Conservation (phyloP, 2,329 filamentous ascomycete genomes). For the Aureobasidium sp. region DNA sequence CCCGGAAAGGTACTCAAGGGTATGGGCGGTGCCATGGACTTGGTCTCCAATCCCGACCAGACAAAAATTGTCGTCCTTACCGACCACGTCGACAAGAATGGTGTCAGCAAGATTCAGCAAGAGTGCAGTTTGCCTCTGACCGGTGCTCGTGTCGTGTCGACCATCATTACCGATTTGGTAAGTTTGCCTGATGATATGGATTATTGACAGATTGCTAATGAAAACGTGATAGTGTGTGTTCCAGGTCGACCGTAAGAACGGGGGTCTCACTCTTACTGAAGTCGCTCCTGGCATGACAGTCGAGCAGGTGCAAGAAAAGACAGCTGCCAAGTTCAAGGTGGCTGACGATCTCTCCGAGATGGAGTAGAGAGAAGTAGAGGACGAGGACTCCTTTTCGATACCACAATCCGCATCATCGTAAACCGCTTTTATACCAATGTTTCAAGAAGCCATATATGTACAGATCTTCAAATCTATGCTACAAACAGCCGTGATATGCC, state of each 20-base stretch:
- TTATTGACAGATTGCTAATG: neutral
- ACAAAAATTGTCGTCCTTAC: slow-evolving; percentile 96
- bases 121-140: slow-evolving; percentile 94
- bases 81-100: slow-evolving; percentile 96
- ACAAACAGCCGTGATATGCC: neutral
- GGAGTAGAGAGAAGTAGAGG: slow-evolving; percentile 24
- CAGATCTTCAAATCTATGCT: neutral
- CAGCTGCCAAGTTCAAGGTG: slow-evolving; percentile 58
- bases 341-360: slow-evolving; percentile 50
- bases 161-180: slow-evolving; percentile 76
- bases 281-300: slow-evolving; percentile 60
- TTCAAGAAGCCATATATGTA: neutral
- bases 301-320: slow-evolving; percentile 62
- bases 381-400: neutral
- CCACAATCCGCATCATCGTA: neutral
- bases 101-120: slow-evolving; percentile 86
- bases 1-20: slow-evolving; percentile 80
- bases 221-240: slow-evolving; percentile 50
- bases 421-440: neutral
- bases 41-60: slow-evolving; percentile 74
- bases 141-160: slow-evolving; percentile 74
- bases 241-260: slow-evolving; percentile 55
- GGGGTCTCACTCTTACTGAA: slow-evolving; percentile 59
- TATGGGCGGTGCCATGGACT: slow-evolving; percentile 89
- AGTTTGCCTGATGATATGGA: neutral